phyloP scores from a whole-genome alignment of 2,329 filamentous ascomycete species.

The Colletotrichum horii region DNA sequence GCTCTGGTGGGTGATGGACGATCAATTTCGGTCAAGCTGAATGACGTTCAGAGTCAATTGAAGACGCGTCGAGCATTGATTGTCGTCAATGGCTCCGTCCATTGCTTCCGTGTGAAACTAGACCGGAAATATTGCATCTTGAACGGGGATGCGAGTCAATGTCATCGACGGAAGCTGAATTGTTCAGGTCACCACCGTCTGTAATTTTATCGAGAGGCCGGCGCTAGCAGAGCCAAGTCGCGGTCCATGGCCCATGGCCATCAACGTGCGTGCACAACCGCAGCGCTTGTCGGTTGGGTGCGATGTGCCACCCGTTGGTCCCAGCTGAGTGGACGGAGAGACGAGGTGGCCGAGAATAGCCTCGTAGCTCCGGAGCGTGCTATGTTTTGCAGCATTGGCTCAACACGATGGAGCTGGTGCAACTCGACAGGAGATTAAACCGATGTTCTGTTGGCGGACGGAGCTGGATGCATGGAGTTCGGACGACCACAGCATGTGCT shows the following conservation, averaged over 20 bases:
- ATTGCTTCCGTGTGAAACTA: not conserved
- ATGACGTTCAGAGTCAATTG: not conserved
- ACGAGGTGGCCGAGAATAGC: not conserved
- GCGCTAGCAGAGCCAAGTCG: not conserved
- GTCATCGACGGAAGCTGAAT: not conserved
- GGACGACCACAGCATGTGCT: not conserved
- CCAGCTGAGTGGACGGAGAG: not conserved
- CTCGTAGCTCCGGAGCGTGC: not conserved
- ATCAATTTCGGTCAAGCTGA: not conserved
- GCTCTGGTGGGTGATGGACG: slow-evolving; percentile 1
- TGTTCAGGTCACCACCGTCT: not conserved
- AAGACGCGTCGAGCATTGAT: not conserved
- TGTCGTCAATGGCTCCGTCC: not conserved
- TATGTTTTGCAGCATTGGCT: not conserved
- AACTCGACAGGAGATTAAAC: not conserved
- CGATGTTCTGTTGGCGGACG: not conserved
- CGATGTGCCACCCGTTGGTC: not conserved
- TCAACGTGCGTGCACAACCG: not conserved
- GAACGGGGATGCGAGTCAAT: not conserved
- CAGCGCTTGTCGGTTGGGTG: not conserved
- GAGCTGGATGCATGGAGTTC: not conserved
- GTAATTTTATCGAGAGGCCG: not conserved
- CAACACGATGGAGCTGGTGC: slow-evolving; percentile 1
- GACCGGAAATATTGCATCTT: not conserved
- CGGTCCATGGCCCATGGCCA: not conserved